phyloP scores from a whole-genome alignment of 2,329 filamentous ascomycete species.

The Colletotrichum limetticola region DNA sequence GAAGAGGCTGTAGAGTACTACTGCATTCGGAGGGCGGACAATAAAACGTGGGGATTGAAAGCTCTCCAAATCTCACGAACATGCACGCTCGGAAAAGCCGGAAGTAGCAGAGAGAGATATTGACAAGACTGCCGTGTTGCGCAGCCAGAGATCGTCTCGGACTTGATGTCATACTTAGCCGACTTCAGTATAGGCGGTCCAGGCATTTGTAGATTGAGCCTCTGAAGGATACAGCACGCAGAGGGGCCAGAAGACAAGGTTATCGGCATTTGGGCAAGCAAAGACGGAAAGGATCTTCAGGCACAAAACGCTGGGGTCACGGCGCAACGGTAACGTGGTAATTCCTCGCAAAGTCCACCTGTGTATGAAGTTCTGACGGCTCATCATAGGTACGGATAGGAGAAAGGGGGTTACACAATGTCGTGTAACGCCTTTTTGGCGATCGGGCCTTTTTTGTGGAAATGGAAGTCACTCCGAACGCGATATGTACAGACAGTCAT shows the following conservation, averaged over 20 bases:
- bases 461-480: background rate
- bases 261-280: background rate
- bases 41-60: rapidly evolving
- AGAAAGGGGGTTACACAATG: background rate
- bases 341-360: background rate
- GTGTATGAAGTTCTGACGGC: background rate
- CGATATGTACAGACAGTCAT: background rate
- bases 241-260: background rate
- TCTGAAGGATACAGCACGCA: background rate
- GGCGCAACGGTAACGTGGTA: background rate
- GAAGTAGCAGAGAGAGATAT: background rate
- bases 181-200: background rate
- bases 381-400: background rate
- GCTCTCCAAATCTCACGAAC: background rate
- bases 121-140: background rate
- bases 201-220: too few species aligned
- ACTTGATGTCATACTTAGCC: background rate
- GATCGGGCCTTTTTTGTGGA: background rate
- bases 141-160: background rate
- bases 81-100: background rate
- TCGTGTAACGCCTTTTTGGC: background rate
- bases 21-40: background rate
- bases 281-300: conserved; percentile 25
- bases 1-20: too few species aligned
- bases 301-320: background rate